Evolutionary conservation across 768 basidiomycete genomes (phyloP), one percentile per base, ranked within the genome.

Genomic region (Auricularia sp.): DNA sequence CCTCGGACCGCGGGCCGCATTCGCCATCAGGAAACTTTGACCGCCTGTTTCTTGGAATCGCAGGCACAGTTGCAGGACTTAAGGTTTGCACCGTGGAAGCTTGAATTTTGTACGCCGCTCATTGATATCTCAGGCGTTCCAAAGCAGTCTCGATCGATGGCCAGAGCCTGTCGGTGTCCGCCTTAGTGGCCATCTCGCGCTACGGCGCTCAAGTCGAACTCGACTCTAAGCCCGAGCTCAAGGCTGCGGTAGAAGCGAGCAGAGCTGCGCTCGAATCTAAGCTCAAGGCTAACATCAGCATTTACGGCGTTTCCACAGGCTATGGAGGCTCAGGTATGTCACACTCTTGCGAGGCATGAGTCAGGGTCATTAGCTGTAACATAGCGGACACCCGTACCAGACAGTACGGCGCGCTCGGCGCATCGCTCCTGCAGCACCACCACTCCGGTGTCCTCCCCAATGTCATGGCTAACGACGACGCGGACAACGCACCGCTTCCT

Each of bases 171-270:
- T 84, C 90, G 0, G 84, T 93, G 63, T 81, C 89, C 3, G 88
- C 88, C 62, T 84, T 94, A 11, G 80, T 86, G 16, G 90, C 90
- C 6, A 80, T 85, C 5, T 84, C 92, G 0, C 83, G 90, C 60
- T 85, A 87, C 69, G 75, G 78, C 16, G 78, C 84, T 3, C 18
- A 51, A 11, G 82, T 87, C 39, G 56, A 72, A 62, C 77, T 90
- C 36, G 80, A 84, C 71, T 72, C 77, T 16, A 82, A 82, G 2
- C 74, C 79, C 3, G 72, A 70, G n/a, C 73, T 84, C 66, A 51
- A 51, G 47, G 47, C 14, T 51, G 47, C 47, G 47, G 62, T 64
- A 6, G 23, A 56, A 7, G 62, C 62, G 7, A 63, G 63, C 59
- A 66, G 67, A 14, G 34, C 51, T 14, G 70, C 64, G 51, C 67